phyloP scores from a whole-genome alignment of 495 filamentous ascomycete genomes.

The Talaromyces stipitatus region DNA sequence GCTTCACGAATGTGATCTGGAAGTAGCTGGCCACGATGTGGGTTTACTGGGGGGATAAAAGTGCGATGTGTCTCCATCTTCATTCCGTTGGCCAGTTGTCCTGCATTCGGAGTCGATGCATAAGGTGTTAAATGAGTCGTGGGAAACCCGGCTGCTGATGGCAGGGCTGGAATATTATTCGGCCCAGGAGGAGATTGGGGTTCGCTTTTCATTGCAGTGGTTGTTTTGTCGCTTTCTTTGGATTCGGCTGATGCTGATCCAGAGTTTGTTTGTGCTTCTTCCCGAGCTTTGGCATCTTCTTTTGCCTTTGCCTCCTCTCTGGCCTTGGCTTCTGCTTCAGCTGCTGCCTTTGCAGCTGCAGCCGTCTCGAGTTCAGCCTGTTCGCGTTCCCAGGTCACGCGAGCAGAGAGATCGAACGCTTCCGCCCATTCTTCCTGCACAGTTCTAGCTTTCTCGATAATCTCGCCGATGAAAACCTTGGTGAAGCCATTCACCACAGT shows the following conservation, averaged over 20 bases:
- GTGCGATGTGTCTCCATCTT: constrained; percentile 6
- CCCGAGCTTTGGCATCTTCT: constrained; percentile 5
- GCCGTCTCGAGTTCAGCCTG: constrained; percentile 35
- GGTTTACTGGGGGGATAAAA: constrained; percentile 33
- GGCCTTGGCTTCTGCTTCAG: constrained; percentile 4
- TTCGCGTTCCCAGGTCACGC: constrained; percentile 25
- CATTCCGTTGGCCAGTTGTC: not conserved
- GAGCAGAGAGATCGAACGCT: constrained; percentile 31
- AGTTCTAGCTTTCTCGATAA: constrained; percentile 71
- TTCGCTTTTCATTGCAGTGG: not conserved
- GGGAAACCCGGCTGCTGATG: not conserved
- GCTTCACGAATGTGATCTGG: constrained; percentile 81
- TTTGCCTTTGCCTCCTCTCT: constrained; percentile 2
- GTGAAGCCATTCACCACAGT: constrained; percentile 72
- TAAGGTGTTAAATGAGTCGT: not conserved
- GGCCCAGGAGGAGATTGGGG: not conserved
- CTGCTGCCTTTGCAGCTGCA: constrained; percentile 17
- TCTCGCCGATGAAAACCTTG: constrained; percentile 76
- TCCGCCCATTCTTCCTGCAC: constrained; percentile 74
- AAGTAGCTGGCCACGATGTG: constrained; percentile 61
- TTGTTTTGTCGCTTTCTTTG: not conserved
- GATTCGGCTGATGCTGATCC: constrained; percentile 5
- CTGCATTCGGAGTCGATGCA: not conserved
- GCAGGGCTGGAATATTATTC: not conserved
- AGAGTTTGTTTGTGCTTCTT: not conserved